Evolutionary conservation across 768 basidiomycete genomes (phyloP), one percentile per base, ranked within the genome.

Genomic region (Pleurotus tuber-regium): DNA sequence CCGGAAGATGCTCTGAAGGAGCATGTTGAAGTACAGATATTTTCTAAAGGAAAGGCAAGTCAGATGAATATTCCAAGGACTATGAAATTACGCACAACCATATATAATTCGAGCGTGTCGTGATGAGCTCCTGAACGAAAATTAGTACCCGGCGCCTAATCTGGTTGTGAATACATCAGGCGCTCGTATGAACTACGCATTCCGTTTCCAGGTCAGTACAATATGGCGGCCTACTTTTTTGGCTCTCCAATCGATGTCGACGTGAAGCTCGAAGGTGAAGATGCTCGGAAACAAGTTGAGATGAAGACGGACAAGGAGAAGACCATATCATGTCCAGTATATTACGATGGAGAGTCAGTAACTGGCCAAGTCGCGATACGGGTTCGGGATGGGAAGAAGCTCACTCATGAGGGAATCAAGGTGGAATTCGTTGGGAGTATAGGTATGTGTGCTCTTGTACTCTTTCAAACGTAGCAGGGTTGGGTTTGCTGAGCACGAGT

Each of bases 391-490:
- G 96, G 96, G 18, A 98, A 97, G 83, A 92, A 87, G 67, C 75
- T 96, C 54, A 78, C 86, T 16, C 97, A 98, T 63, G 95, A 98
- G 28, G 96, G 96, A 2, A 94, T 99, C 66, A 94, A 98, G 69
- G 90, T 99, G 38, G 95, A 98, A 70, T 95, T 99, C 62, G 88
- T 94, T 23, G 94, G 97, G 25, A 92, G 87, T 61, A 98, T 98
- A 62, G 96, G 96, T 88, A 56, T 35, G 86, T 28, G 25, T 26
- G 14, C 68, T 9, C 18, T 25, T 31, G 29, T 30, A 14, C 12
- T 18, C 9, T 19, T 1, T 26, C 24, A 36, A 21, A n/a, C n/a
- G n/a, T n/a, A n/a, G n/a, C n/a, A n/a, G n/a, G n/a, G n/a, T n/a
- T n/a, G n/a, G n/a, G n/a, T n/a, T n/a, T 48, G 24, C 26, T 39